Evolutionary conservation across 192 early-diverging fungal genomes (phyloP).

Genomic region (Gryganskiella cystojenkinii): DNA sequence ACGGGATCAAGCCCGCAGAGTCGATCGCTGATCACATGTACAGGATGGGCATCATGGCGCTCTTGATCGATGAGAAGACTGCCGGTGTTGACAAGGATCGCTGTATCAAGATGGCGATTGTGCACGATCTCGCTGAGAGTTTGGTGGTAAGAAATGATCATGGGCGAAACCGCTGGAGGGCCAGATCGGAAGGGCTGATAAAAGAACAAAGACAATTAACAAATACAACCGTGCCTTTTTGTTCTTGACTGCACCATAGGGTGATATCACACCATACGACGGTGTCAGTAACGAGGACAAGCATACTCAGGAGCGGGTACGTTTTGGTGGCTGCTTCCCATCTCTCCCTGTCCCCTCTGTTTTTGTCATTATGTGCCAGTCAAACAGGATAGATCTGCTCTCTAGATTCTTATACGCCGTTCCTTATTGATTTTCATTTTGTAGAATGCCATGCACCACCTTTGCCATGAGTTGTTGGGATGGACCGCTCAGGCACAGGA

Average conservation of each 20-base stretch:
- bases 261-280: constrained; percentile 91
- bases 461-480: constrained; percentile 67
- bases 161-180: neutral
- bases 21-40: constrained; percentile 97
- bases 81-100: constrained; percentile 70
- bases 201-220: too few relatives aligned
- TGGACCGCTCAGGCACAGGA: constrained; percentile 70
- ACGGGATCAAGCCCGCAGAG: constrained; percentile 75
- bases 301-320: constrained; percentile 70
- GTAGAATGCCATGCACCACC: constrained; percentile 70
- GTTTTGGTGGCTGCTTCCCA: too few relatives aligned
- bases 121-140: constrained; percentile 92
- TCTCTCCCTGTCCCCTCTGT: neutral
- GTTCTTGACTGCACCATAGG: constrained; percentile 51
- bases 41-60: constrained; percentile 90
- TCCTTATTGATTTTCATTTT: neutral
- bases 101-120: constrained; percentile 92
- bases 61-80: constrained; percentile 79
- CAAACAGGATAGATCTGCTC: too few relatives aligned
- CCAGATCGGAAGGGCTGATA: too few relatives aligned
- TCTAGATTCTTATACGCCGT: too few relatives aligned
- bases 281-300: constrained; percentile 86
- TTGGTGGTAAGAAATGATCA: constrained; percentile 65
- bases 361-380: too few relatives aligned
- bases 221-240: too few relatives aligned